phyloP scores from a whole-genome alignment of 306 rosid genomes.

The Sicyos baderoa region DNA sequence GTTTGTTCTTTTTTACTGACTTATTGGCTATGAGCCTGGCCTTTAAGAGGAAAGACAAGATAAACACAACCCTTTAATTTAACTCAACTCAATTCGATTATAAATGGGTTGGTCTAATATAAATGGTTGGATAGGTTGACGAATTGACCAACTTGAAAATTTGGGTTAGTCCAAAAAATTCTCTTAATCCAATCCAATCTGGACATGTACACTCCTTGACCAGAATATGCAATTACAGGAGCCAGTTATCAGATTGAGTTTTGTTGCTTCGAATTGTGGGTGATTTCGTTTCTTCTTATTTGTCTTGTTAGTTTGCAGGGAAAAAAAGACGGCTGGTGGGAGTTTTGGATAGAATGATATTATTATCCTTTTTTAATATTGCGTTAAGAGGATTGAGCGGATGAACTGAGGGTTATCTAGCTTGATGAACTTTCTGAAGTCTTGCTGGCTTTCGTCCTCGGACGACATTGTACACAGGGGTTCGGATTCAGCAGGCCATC shows the following conservation, averaged over 20 bases:
- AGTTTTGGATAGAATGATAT: conserved; percentile 20
- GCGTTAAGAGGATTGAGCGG: conserved; percentile 47
- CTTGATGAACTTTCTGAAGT: conserved; percentile 73
- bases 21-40: too few relatives aligned
- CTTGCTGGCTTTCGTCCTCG: conserved; percentile 70
- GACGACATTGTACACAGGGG: conserved; percentile 16
- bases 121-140: too few relatives aligned
- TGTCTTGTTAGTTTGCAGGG: conserved; percentile 1
- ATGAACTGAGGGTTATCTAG: conserved; percentile 97
- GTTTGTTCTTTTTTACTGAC: too few relatives aligned
- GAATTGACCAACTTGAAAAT: too few relatives aligned
- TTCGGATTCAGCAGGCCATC: conserved; percentile 58
- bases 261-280: conserved; percentile 11
- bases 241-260: background rate
- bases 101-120: too few relatives aligned
- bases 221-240: background rate
- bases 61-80: too few relatives aligned
- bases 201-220: background rate
- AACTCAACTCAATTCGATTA: too few relatives aligned
- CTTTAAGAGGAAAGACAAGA: too few relatives aligned
- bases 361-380: conserved; percentile 67
- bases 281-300: conserved; percentile 1
- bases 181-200: too few relatives aligned
- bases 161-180: too few relatives aligned
- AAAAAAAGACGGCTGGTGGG: background rate